Evolutionary conservation across 78 protist genomes (phyloP), one percentile per base, ranked within the genome.

Genomic region (Dictyostelium firmibasis): DNA sequence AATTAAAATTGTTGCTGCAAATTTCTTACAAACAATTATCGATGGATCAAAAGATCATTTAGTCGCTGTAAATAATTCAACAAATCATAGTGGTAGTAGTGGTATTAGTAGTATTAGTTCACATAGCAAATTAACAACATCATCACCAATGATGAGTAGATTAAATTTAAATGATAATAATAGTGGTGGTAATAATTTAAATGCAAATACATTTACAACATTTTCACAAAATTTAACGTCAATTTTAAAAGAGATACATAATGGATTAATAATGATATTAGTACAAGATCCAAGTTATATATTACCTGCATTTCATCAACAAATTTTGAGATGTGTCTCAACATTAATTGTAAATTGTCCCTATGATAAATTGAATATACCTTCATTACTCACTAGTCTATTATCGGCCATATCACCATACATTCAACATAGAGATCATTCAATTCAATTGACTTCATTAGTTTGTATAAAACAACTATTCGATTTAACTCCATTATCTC

Each of bases 211-310:
- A 62, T 89, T 41, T 47, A 89, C 94, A 44, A 35, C 79, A 36
- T 89, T 81, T 67, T 89, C 94, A 29, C 94, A 89, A 67, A 81
- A 33, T 70, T 38, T 89, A n/a, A 29, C 82, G 14, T 16, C 94
- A 33, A 89, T 89, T 74, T 79, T 89, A 27, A 36, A 50, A 70
- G 94, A 89, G 47, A 76, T 84, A 10, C 94, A 89, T 50, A 60
- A 47, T 38, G 94, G 88, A 3, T 47, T 89, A 23, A 83, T 76
- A 20, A 16, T 31, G 14, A 35, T 89, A 33, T 2, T 89, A 0
- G 74, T 64, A 1, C 88, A 78, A 35, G 88, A 89, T 23, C 60
- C 70, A 10, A 23, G 41, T 8, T 77, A 31, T 25, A 57, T 82
- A 20, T 23, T 29, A 57, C 64, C 76, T 13, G 36, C 57, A 57